phyloP scores from a whole-genome alignment of 2,329 filamentous ascomycete species.

The Exophiala phaeomuriformis region DNA sequence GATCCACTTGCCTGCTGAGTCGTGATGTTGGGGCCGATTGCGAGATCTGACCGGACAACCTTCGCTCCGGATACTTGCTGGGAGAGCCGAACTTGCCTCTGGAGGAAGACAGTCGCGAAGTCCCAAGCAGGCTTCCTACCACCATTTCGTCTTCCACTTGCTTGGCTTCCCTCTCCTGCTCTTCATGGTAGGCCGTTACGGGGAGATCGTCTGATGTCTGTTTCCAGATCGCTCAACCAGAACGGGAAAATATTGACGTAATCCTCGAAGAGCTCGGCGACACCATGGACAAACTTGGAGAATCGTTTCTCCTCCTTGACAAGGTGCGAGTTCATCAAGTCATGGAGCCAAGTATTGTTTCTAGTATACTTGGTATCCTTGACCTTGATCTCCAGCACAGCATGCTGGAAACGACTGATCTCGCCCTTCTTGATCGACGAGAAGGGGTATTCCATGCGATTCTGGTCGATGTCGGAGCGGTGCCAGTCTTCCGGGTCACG shows the following conservation, averaged over 20 bases:
- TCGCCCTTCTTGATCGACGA: conserved; percentile 81
- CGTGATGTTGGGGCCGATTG: conserved; percentile 25
- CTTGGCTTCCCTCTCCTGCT: conserved; percentile 75
- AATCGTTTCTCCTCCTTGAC: conserved; percentile 85
- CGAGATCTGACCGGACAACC: conserved; percentile 22
- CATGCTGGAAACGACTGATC: conserved; percentile 82
- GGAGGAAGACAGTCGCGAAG: conserved; percentile 28
- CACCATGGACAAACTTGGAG: conserved; percentile 93
- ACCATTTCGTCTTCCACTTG: conserved; percentile 79
- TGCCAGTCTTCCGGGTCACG: conserved; percentile 87
- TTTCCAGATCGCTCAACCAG: conserved; percentile 87
- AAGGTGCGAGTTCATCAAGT: conserved; percentile 85
- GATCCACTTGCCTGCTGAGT: conserved; percentile 4
- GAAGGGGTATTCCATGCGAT: conserved; percentile 80
- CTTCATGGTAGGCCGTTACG: conserved; percentile 79
- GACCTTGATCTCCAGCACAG: conserved; percentile 87
- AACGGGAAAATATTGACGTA: conserved; percentile 94
- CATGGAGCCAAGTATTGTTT: conserved; percentile 76
- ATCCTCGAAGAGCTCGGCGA: conserved; percentile 87
- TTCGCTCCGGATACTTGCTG: conserved; percentile 19
- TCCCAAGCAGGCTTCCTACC: conserved; percentile 78
- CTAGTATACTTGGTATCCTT: conserved; percentile 58
- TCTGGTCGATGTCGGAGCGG: conserved; percentile 77
- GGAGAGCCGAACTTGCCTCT: conserved; percentile 22
- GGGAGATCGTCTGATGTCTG: conserved; percentile 96